Evolutionary conservation across 2,329 filamentous ascomycete species (phyloP).

Genomic region (Verticillium klebahnii): DNA sequence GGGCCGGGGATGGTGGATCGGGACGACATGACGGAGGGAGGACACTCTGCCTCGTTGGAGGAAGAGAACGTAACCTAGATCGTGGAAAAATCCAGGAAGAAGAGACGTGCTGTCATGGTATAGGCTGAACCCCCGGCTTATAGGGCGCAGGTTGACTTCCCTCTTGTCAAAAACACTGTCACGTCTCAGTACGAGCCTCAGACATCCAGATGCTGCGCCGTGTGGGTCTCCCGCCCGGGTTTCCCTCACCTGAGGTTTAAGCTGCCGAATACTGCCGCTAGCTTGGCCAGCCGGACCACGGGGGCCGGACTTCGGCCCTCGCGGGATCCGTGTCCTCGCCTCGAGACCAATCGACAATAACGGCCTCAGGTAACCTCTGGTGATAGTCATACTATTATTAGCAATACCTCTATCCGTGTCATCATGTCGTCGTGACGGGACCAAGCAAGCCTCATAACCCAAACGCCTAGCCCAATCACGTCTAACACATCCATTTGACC

Average conservation of each 20-base stretch:
- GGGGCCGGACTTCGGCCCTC: neutral
- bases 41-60: too few species aligned
- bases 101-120: neutral
- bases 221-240: too few species aligned
- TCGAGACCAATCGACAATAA: too few species aligned
- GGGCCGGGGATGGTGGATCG: neutral
- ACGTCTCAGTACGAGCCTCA: neutral
- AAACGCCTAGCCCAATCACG: neutral
- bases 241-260: too few species aligned
- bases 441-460: neutral
- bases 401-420: neutral
- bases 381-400: neutral
- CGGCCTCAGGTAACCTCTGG: too few species aligned
- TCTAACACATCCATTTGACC: neutral
- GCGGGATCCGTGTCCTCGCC: neutral
- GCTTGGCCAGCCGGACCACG: too few species aligned
- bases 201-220: neutral
- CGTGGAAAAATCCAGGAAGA: neutral
- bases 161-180: too few species aligned
- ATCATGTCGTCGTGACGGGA: neutral
- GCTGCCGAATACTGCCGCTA: too few species aligned
- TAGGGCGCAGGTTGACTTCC: too few species aligned
- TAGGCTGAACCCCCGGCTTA: neutral
- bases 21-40: neutral
- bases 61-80: too few species aligned